Evolutionary conservation across 1,139 yeast genomes (phyloP), one percentile per base, ranked within the genome.

Genomic region (Nakaseomyces sp.): DNA sequence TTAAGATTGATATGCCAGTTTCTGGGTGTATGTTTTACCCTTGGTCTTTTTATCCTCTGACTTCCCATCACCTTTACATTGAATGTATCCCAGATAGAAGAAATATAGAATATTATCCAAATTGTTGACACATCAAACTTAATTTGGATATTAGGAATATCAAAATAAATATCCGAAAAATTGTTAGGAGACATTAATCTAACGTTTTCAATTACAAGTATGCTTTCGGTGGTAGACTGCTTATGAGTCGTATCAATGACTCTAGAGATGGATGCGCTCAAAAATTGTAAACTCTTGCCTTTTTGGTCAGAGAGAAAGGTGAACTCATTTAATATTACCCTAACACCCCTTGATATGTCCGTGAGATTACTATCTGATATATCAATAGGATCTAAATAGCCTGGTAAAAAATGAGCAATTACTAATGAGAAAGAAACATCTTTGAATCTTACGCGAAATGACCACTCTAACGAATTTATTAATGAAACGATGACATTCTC

Each of bases 61-160:
- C 36, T 32, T 9, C 15, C 13, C 7, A 35, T 20, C 8, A 22
- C 28, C 6, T 20, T 35, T 13, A 35, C 38, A 22, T 22, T 35
- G 12, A 7, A 35, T 8, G 18, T 20, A n/a, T 35, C 38, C 38
- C 38, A 35, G 5, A 35, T 20, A 20, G 38, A 16, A 6, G 17
- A 20, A n/a, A 35, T 36, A 39, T 49, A 58, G 41, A 54, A 57
- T 4, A 40, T 25, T 15, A 60, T 42, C 66, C 66, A 62, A 13
- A 62, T 45, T 1, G 56, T 20, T 40, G 54, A 54, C 4, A 57
- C 54, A 46, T 60, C 64, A 16, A 62, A 44, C 25, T 50, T 54
- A 2, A 55, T 28, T 16, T 49, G 47, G 9, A 55, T 42, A 5
- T 37, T 36, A 1, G 60, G 60, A 15, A 57, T 24, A 19, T 28